A percentile compares a stretch with the other conserved stretches of the same genome.
Evolutionary conservation across 176 grass and related monocot genomes (phyloP).

Genomic region (Phoenix roebelenii): DNA sequence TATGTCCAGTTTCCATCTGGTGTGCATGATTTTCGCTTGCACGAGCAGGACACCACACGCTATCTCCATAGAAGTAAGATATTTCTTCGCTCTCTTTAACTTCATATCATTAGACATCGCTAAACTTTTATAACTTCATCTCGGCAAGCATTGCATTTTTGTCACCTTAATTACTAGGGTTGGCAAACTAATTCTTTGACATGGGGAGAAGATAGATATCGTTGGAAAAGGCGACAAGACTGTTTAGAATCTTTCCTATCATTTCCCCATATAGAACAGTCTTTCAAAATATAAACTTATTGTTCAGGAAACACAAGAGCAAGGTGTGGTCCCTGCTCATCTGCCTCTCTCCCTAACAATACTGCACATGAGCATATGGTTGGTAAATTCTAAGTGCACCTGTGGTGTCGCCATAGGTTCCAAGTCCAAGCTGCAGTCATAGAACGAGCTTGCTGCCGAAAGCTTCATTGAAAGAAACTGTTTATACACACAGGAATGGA

Average conservation of each 20-base stretch:
- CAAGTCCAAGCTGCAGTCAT: slow-evolving; percentile 1
- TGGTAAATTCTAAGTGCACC: not conserved
- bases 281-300: not conserved
- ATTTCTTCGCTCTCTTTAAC: no score
- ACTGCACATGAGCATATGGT: not conserved
- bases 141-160: no score
- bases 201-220: no score
- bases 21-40: no score
- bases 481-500: not conserved
- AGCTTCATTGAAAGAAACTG: slow-evolving; percentile 26
- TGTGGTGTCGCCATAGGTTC: slow-evolving; percentile 1
- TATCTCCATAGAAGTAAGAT: no score
- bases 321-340: not conserved
- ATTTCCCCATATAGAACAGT: not conserved
- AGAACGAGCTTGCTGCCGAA: slow-evolving; percentile 12
- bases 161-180: no score
- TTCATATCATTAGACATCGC: no score
- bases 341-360: not conserved
- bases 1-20: no score
- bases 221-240: not conserved
- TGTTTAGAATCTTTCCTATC: not conserved
- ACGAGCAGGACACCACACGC: no score
- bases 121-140: no score
- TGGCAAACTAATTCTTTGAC: no score
- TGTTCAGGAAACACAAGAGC: not conserved